Percentiles rank a stretch among this genome's conserved stretches.
Evolutionary conservation across 441 rosid species (phyloP).

Genomic region (Euphorbia corollata): DNA sequence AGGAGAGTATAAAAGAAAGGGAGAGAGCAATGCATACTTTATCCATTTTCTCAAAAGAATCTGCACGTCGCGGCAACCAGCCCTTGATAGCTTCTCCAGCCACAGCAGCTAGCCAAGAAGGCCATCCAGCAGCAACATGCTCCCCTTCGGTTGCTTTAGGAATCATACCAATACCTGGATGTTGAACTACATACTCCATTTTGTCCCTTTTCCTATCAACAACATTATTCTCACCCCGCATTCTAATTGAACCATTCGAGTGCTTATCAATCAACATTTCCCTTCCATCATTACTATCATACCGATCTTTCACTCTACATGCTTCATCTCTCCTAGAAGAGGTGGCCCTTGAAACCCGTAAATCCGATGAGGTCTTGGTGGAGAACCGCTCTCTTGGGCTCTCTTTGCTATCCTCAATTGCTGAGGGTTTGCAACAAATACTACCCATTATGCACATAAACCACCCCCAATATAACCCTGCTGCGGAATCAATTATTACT

Average conservation of each 20-base stretch:
- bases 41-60: constrained; percentile 92
- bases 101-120: constrained; percentile 87
- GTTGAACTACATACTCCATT: constrained; percentile 50
- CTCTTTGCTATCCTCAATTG: constrained; percentile 79
- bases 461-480: constrained; percentile 29
- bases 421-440: constrained; percentile 72
- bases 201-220: constrained; percentile 68
- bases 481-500: constrained; percentile 31
- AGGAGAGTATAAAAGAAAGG: not conserved
- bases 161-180: constrained; percentile 53
- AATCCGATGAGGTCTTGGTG: constrained; percentile 50
- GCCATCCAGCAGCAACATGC: constrained; percentile 96
- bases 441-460: constrained; percentile 67
- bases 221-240: constrained; percentile 49
- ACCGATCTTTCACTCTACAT: constrained; percentile 44
- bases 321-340: constrained; percentile 74
- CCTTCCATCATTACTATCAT: constrained; percentile 56
- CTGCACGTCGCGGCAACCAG: constrained; percentile 92
- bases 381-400: constrained; percentile 70
- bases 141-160: constrained; percentile 77
- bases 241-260: constrained; percentile 44
- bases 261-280: constrained; percentile 55
- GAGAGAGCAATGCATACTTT: constrained; percentile 45
- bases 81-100: constrained; percentile 96
- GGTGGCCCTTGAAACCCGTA: constrained; percentile 51